A percentile compares a stretch with the other conserved stretches of the same genome.
Evolutionary conservation across 805 yeast species (phyloP).

Genomic region (Scheffersomyces ergatensis): DNA sequence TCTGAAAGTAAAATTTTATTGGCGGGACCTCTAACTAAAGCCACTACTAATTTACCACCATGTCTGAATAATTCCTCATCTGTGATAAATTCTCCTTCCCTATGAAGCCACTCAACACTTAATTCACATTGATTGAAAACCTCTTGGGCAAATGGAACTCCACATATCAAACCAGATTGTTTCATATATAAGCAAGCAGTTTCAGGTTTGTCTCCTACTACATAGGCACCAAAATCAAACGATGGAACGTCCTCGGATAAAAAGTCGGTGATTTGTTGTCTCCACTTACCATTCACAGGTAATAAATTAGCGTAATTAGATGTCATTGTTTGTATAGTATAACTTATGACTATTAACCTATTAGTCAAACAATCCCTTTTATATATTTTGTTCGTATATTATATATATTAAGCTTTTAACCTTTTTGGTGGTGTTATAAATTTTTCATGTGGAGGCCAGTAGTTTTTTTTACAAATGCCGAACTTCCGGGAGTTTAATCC

Average conservation of each 20-base stretch:
- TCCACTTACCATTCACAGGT: conserved; percentile 82
- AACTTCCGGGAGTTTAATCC: too few species aligned
- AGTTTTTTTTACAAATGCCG: too few species aligned
- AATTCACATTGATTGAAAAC: conserved; percentile 76
- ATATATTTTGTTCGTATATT: too few species aligned
- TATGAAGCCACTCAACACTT: conserved; percentile 64
- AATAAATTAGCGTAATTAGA: conserved; percentile 50
- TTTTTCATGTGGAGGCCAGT: too few species aligned
- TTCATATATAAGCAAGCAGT: conserved; percentile 81
- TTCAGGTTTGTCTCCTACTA: conserved; percentile 76
- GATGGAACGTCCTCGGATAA: conserved; percentile 88
- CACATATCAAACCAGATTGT: conserved; percentile 74
- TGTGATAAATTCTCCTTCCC: conserved; percentile 60
- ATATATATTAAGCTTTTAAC: too few species aligned
- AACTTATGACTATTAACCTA: too few species aligned
- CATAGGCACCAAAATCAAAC: conserved; percentile 92
- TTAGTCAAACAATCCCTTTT: too few species aligned
- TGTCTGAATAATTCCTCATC: conserved; percentile 43
- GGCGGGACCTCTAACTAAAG: conserved; percentile 77
- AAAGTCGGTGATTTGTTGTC: conserved; percentile 70
- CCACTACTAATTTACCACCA: conserved; percentile 64
- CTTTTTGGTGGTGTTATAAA: too few species aligned
- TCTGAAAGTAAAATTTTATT: conserved; percentile 79
- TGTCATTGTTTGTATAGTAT: conserved; percentile 5
- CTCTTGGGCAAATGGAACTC: conserved; percentile 87